These are phyloP conservation scores for Neurospora sp. DNA, from an alignment of 495 filamentous ascomycete species.

Conservation along the genomic window DNA sequence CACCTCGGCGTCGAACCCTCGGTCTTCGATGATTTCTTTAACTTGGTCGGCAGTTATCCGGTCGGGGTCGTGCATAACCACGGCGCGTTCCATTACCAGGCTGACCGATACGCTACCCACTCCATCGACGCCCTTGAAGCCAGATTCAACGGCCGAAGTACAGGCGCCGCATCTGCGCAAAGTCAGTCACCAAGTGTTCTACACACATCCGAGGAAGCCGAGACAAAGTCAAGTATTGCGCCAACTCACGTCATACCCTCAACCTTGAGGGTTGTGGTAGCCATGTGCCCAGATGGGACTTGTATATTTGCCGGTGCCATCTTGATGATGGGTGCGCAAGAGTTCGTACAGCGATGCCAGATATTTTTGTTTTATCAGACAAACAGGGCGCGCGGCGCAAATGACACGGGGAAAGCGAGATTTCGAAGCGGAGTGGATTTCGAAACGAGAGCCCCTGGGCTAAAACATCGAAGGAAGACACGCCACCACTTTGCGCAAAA, in stretches of 20 bases:
- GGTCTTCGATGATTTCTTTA: constrained; percentile 80
- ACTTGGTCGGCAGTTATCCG: constrained; percentile 62
- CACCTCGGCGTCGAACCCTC: constrained; percentile 92
- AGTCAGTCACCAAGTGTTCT: neutral
- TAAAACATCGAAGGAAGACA: neutral
- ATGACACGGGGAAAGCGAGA: neutral
- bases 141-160: constrained; percentile 75
- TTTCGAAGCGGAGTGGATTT: neutral
- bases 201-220: neutral
- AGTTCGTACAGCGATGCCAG: neutral
- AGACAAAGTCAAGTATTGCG: neutral
- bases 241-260: constrained; percentile 72
- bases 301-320: constrained; percentile 41
- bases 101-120: constrained; percentile 79
- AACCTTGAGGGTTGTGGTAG: constrained; percentile 82
- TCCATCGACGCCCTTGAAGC: constrained; percentile 71
- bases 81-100: constrained; percentile 84
- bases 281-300: constrained; percentile 53
- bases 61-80: constrained; percentile 76
- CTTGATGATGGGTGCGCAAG: neutral
- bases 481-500: neutral
- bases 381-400: neutral
- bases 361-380: neutral
- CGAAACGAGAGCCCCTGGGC: neutral
- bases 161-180: constrained; percentile 58